Conservation (phyloP, 2,329 filamentous ascomycete genomes). For the Fusarium irregulare region DNA sequence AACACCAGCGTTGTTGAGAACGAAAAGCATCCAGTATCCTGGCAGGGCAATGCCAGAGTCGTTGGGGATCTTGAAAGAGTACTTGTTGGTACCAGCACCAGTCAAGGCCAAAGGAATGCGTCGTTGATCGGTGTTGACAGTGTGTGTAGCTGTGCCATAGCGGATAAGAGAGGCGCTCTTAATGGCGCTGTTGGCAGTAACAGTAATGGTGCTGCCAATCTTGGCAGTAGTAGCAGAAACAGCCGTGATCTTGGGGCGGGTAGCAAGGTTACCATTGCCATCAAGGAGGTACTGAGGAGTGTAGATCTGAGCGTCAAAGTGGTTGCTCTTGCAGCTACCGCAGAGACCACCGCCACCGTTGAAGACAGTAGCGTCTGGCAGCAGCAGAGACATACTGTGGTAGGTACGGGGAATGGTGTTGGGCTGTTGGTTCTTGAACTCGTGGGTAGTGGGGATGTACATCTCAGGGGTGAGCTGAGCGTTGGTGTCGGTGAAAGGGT, state of each 20-base stretch:
- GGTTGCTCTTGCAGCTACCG: constrained; percentile 28
- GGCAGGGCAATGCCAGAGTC: constrained; percentile 36
- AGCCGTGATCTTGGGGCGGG: constrained; percentile 26
- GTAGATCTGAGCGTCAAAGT: constrained; percentile 40
- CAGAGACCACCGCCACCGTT: constrained; percentile 32
- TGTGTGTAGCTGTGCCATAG: constrained; percentile 37
- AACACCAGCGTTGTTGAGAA: constrained; percentile 31
- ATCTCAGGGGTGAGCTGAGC: constrained; percentile 29
- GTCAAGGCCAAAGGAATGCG: constrained; percentile 29
- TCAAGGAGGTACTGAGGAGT: constrained; percentile 34
- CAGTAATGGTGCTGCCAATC: constrained; percentile 24
- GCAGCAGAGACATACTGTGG: constrained; percentile 32
- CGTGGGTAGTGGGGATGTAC: constrained; percentile 19
- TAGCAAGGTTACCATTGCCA: constrained; percentile 25
- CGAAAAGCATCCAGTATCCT: constrained; percentile 42
- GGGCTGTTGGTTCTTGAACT: constrained; percentile 22
- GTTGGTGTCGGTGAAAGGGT: constrained; percentile 30
- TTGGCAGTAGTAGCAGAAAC: constrained; percentile 26
- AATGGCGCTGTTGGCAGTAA: constrained; percentile 21
- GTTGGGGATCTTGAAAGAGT: constrained; percentile 27
- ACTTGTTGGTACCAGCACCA: constrained; percentile 25
- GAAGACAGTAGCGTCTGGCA: constrained; percentile 35
- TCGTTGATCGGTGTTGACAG: constrained; percentile 40
- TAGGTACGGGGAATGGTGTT: constrained; percentile 31
- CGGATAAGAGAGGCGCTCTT: constrained; percentile 32